These are phyloP conservation scores for Berkeleyomyces basicola DNA, from an alignment of 2,329 filamentous ascomycete genomes.

Conservation along the genomic window DNA sequence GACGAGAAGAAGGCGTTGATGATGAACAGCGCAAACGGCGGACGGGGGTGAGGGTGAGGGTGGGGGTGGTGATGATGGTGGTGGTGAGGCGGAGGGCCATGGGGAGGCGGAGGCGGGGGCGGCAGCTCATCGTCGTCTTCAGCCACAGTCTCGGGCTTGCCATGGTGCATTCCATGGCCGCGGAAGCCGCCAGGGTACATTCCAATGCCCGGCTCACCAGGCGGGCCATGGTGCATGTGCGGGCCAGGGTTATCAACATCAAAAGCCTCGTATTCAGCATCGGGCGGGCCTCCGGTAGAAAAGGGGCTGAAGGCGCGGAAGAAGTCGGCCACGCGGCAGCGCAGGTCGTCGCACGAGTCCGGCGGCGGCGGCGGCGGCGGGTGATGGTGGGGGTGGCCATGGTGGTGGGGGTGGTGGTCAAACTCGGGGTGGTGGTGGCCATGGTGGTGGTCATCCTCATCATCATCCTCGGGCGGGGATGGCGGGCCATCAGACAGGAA, in stretches of 20 bases:
- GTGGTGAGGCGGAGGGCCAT: slow-evolving; percentile 1
- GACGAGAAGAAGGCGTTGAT: slow-evolving; percentile 7
- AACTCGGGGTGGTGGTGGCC: background rate
- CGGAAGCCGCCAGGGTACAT: slow-evolving; percentile 7
- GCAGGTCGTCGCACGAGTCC: background rate
- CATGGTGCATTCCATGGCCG: slow-evolving; percentile 2
- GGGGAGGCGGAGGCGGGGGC: background rate
- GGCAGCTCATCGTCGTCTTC: background rate
- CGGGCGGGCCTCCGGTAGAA: background rate
- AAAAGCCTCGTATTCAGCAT: background rate
- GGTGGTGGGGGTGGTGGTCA: background rate
- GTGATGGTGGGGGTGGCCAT: background rate
- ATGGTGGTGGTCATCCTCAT: background rate
- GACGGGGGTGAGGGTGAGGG: background rate
- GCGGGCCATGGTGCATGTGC: slow-evolving; percentile 8
- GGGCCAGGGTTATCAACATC: background rate
- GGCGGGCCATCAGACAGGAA: slow-evolving; percentile 8
- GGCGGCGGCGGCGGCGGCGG: background rate
- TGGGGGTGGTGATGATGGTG: background rate
- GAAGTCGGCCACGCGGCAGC: background rate
- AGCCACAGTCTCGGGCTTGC: background rate
- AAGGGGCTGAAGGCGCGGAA: background rate
- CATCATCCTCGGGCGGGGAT: background rate
- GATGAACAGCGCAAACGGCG: background rate
- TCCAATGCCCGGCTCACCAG: slow-evolving; percentile 7